phyloP scores from a whole-genome alignment of 306 rosid species.

The Hippophae rhamnoides region DNA sequence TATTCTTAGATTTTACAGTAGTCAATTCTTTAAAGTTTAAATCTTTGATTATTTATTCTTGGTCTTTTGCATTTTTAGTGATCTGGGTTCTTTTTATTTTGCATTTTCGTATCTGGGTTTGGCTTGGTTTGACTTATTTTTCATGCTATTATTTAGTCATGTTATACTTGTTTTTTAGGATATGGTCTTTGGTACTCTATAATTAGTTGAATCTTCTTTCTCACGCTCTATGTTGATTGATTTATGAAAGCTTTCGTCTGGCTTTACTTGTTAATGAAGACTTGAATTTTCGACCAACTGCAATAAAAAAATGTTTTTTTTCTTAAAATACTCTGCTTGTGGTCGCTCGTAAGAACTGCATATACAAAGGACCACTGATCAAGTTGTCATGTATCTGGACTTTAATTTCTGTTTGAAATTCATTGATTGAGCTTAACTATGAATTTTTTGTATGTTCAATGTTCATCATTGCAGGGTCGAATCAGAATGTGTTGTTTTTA shows the following conservation, averaged over 20 bases:
- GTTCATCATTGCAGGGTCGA: no score
- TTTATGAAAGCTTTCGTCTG: conserved; percentile 11
- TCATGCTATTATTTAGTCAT: conserved; percentile 4
- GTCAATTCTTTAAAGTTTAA: conserved; percentile 19
- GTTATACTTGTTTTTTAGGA: conserved; percentile 21
- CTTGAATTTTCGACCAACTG: no score
- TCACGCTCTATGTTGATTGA: conserved; percentile 5
- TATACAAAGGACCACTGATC: no score
- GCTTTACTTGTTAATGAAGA: no score
- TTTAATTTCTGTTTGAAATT: no score
- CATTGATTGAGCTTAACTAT: no score
- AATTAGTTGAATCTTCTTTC: conserved; percentile 9
- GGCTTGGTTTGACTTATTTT: conserved; percentile 20
- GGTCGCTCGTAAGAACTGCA: no score
- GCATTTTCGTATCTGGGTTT: conserved; percentile 28
- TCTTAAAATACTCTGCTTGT: no score
- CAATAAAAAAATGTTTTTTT: no score
- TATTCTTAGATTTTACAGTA: conserved; percentile 7
- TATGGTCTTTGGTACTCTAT: conserved; percentile 27
- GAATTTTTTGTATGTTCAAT: no score
- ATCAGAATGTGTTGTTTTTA: no score
- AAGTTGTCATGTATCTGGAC: no score
- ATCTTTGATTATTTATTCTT: not conserved
- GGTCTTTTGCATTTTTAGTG: conserved; percentile 3
- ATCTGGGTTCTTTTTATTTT: conserved; percentile 16